Conservation (phyloP, 441 rosid genomes). For the Syzygium syzygioides region DNA sequence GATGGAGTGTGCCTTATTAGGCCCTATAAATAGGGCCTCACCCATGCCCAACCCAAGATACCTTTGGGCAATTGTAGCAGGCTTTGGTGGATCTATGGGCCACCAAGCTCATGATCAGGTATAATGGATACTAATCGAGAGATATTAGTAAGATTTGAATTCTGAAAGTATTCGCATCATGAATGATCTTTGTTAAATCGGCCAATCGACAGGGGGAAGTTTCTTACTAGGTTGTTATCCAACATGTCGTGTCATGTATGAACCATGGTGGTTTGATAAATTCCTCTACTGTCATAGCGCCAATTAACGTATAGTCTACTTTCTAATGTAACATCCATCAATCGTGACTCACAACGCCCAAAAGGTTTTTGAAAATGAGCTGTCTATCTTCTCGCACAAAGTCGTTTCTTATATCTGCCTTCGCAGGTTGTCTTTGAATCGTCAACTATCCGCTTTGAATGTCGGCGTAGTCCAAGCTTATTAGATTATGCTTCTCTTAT, state of each 20-base stretch:
- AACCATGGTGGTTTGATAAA: not conserved
- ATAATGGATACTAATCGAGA: not conserved
- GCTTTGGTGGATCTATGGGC: not conserved
- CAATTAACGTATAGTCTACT: not conserved
- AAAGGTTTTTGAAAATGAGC: not conserved
- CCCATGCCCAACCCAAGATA: not conserved
- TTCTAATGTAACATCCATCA: not conserved
- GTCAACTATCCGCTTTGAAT: not conserved
- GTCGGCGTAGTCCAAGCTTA: not conserved
- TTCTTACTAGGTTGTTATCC: not conserved
- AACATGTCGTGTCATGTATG: not conserved
- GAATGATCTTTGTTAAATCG: not conserved
- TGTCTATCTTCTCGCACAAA: not conserved
- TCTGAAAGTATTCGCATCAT: not conserved
- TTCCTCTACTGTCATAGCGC: not conserved
- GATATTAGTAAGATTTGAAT: not conserved
- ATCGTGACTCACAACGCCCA: not conserved
- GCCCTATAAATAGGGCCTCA: not conserved
- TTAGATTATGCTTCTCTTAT: not conserved
- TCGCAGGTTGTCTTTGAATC: not conserved
- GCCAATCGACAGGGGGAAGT: not conserved
- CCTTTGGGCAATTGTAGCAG: not conserved
- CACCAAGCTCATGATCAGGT: not conserved
- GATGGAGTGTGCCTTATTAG: not conserved
- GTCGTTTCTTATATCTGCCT: not conserved